A percentile compares a stretch with the other conserved stretches of the same genome.
Conservation (phyloP, 2,329 filamentous ascomycete genomes). For the Phialocephala sp. region DNA sequence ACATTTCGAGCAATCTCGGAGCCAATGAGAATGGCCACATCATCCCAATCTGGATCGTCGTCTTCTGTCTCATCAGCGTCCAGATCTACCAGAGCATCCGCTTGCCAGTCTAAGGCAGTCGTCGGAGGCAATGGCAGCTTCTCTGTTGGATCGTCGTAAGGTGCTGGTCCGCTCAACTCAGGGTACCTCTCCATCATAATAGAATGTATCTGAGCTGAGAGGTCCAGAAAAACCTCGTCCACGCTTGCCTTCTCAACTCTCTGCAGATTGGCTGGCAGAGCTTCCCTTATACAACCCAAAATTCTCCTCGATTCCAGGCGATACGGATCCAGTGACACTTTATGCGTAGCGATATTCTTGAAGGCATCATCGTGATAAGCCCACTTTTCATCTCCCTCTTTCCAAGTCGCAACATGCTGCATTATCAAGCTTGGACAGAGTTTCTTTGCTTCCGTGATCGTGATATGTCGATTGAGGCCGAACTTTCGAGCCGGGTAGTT, state of each 20-base stretch:
- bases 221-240: conserved; percentile 93
- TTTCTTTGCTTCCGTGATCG: conserved; percentile 80
- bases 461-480: conserved; percentile 81
- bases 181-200: conserved; percentile 78
- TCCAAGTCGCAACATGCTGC: conserved; percentile 95
- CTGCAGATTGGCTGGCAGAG: conserved; percentile 68
- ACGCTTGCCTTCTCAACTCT: conserved; percentile 92
- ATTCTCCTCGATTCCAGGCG: conserved; percentile 84
- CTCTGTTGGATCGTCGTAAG: conserved; percentile 75
- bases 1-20: conserved; percentile 86
- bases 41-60: conserved; percentile 93
- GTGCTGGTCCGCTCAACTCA: conserved; percentile 69
- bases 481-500: conserved; percentile 90
- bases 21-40: conserved; percentile 83
- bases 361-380: conserved; percentile 84
- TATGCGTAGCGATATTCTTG: conserved; percentile 82
- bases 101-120: conserved; percentile 80
- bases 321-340: conserved; percentile 94
- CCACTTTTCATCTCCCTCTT: conserved; percentile 91
- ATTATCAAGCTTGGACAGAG: conserved; percentile 82
- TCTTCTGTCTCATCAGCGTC: conserved; percentile 74
- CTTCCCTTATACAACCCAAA: conserved; percentile 76
- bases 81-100: conserved; percentile 81
- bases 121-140: conserved; percentile 74
- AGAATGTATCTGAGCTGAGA: conserved; percentile 82